These are phyloP conservation scores for Russula griseocarnosa DNA, from an alignment of 768 basidiomycete species.

Conservation along the genomic window DNA sequence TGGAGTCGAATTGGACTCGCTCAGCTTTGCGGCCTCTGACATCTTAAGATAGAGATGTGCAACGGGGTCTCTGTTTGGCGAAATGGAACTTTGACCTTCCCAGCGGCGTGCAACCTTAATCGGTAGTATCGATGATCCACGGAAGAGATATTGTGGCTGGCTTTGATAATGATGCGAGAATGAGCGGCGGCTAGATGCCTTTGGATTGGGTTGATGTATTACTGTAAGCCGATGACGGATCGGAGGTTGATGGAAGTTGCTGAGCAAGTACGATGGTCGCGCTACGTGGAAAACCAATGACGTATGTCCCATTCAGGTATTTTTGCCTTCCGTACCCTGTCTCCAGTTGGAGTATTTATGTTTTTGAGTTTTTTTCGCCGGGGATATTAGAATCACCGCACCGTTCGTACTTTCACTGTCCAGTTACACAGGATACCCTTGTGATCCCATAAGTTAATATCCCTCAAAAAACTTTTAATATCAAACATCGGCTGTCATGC, in stretches of 20 bases:
- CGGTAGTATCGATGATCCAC: constrained; percentile 9
- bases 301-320: background rate
- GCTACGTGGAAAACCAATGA: background rate
- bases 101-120: background rate
- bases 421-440: background rate
- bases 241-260: background rate
- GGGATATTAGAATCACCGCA: background rate
- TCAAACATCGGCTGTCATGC: too few species aligned
- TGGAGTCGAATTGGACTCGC: background rate
- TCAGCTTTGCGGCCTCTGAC: constrained; percentile 3
- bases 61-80: background rate
- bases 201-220: background rate
- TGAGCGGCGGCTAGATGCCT: background rate
- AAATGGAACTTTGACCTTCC: background rate
- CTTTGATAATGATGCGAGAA: background rate
- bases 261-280: constrained; percentile 2
- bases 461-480: too few species aligned
- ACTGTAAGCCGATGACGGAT: constrained; percentile 10
- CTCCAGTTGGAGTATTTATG: background rate
- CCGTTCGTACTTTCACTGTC: background rate
- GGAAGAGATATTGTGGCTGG: constrained; percentile 2
- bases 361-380: background rate
- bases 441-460: background rate
- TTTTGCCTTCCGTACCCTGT: background rate
- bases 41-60: background rate